Base-by-base conservation (phyloP, 495 filamentous ascomycete species). In the Penicilliopsis zonata region DNA sequence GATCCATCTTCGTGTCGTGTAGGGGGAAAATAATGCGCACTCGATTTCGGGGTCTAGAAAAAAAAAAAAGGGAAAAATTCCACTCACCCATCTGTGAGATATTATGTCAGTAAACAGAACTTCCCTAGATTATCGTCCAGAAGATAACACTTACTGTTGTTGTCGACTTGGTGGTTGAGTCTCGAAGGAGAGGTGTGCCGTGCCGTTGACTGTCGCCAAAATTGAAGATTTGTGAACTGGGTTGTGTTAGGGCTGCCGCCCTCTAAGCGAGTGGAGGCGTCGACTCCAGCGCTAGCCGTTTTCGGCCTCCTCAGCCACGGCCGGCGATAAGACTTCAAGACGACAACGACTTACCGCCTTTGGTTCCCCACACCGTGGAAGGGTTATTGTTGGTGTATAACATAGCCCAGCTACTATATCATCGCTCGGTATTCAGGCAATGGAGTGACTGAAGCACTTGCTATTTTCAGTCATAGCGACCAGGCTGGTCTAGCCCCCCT, bases 81-180 rank as follows among this genome's bases (percentile, higher is more conserved):
- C 43, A 68, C 70, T 59, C 51, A 74, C 70, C 70, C 70, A 74
- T 74, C 65, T 68, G 38, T 38, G 49, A 48, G 36, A 31, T 36
- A 31, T n/a, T 44, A 44, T 41, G 55, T 57, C 47, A 63, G 55
- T 50, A 56, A 43, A 7, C 26, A 25, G 15, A 24, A 21, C 9
- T 23, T 16, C 20, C 33, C 8, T 9, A 30, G 19, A 33, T 21
- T 29, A 34, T 37, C 31, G 29, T 33, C 13, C 31, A 21, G 16
- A 31, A 28, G 39, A 35, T 42, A 35, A 34, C 20, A 65, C 68
- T 61, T 42, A 72, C 68, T 70, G 55, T 72, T 59, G 57, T 63
- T 60, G 64, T 63, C 59, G 65, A 59, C 63, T 59, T 61, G 55
- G 63, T 69, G 57, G 57, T 61, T 56, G 52, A 61, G 56, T 9